Evolutionary conservation across 1,284 basidiomycete genomes (phyloP).

Genomic region (Coniferiporia sulphurascens): DNA sequence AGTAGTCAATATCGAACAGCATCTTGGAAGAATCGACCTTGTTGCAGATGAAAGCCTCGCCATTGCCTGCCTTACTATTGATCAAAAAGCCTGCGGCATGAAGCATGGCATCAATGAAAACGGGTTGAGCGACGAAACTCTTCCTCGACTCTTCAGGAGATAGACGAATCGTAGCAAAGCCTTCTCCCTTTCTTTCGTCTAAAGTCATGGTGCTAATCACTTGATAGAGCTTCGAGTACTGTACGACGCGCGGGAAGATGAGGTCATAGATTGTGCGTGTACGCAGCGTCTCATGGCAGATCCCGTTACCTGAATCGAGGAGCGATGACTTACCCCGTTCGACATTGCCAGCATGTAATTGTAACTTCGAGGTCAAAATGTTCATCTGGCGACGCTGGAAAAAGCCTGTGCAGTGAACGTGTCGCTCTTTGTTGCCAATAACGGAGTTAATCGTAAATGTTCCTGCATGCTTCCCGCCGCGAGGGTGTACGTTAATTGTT

Average conservation of each 20-base stretch:
- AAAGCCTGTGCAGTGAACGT: constrained; percentile 45
- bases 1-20: constrained; percentile 35
- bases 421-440: constrained; percentile 29
- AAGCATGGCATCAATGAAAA: constrained; percentile 64
- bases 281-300: constrained; percentile 43
- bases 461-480: constrained; percentile 30
- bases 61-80: constrained; percentile 46
- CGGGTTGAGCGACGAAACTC: constrained; percentile 41
- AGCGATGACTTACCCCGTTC: constrained; percentile 33
- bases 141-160: constrained; percentile 31
- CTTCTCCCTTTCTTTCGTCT: constrained; percentile 44
- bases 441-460: constrained; percentile 44
- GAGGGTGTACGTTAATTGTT: constrained; percentile 34
- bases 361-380: constrained; percentile 36
- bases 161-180: constrained; percentile 44
- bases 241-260: constrained; percentile 63
- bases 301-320: constrained; percentile 22
- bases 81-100: constrained; percentile 66
- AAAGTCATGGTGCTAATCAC: constrained; percentile 52
- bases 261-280: constrained; percentile 57
- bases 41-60: constrained; percentile 60
- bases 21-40: constrained; percentile 46
- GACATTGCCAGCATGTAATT: constrained; percentile 32
- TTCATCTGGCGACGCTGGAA: constrained; percentile 34
- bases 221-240: constrained; percentile 56